Conservation (phyloP, 1,284 basidiomycete species). For the Bjerkandera adusta region DNA sequence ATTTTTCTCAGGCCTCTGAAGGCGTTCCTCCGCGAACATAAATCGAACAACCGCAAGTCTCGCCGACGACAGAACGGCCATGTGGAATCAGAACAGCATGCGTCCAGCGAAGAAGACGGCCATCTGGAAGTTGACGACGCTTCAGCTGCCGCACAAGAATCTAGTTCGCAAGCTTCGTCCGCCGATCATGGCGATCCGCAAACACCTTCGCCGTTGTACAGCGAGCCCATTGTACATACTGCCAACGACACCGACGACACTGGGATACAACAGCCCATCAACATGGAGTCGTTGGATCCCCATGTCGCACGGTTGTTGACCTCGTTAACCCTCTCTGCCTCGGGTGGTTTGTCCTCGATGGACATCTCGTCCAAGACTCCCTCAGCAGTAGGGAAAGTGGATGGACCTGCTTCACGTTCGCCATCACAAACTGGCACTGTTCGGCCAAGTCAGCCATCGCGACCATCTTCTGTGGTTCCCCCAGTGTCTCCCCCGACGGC, state of each 20-base stretch:
- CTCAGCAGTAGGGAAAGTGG: no score
- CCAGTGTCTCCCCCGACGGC: not conserved
- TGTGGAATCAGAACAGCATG: conserved; percentile 19
- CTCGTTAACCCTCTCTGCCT: conserved; percentile 60
- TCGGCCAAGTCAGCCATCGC: not conserved
- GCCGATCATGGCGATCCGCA: conserved; percentile 58
- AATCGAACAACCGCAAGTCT: conserved; percentile 27
- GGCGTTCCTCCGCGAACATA: conserved; percentile 47
- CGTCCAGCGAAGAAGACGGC: conserved; percentile 26
- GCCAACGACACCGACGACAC: conserved; percentile 19
- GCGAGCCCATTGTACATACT: conserved; percentile 33
- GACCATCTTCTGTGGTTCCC: conserved; percentile 5
- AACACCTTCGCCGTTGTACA: conserved; percentile 61
- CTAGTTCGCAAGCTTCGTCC: conserved; percentile 65
- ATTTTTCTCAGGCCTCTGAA: conserved; percentile 52
- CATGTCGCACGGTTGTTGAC: conserved; percentile 68
- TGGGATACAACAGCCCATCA: conserved; percentile 23
- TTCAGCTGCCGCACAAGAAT: conserved; percentile 43
- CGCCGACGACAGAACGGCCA: conserved; percentile 31
- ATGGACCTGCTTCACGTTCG: not conserved
- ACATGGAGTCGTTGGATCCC: conserved; percentile 47
- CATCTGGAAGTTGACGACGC: conserved; percentile 19
- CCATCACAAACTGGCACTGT: conserved; percentile 6
- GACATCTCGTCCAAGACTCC: conserved; percentile 6
- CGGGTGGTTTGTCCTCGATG: conserved; percentile 21